Evolutionary conservation across 805 yeast species (phyloP), one percentile per base, ranked within the genome.

Genomic region (Yarrowia sp.): DNA sequence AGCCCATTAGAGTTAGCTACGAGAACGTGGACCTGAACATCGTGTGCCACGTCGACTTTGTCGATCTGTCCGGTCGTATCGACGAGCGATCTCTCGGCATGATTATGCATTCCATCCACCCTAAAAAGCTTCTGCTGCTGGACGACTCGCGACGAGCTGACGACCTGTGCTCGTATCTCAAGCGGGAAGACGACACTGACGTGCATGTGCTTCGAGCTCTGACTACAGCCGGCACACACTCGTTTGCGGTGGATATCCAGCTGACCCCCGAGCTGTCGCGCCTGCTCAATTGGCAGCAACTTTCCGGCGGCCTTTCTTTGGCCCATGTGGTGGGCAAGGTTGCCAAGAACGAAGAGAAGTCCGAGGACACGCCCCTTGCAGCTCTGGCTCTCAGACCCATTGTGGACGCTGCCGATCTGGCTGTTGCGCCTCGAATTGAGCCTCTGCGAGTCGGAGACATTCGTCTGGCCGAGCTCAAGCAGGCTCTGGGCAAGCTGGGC

Each of bases 401-500:
- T 10, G 39, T 42, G 2, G 53, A 58, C 13, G 68, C 70, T 29
- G 61, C 66, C 60, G 67, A 70, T 59, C 35, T 68, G 49, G 66
- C 74, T 24, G 46, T 64, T 7, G 72, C 74, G 13, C 72, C 73
- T 2, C 62, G 71, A 38, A 31, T 58, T 14, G 53, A 41, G 42
- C 82, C 87, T 33, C 74, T 88, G 55, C 88, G 90, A 16, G 89
- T 94, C 63, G 99, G 99, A 36, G 97, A 92, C 71, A 84, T 94
- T 44, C 81, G 88, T 64, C 77, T 94, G 24, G 88, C 94, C 0
- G 96, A 91, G 65, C 77, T 94, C 56, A 86, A 88, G 68, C 82
- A 83, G 67, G 81, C 80, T 63, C 77, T 94, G 35, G 74, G 78
- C 29, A 75, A 78, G 5, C 73, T 76, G 62, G 87, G 89, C 53